Percentiles rank a stretch among this genome's conserved stretches.
phyloP scores from a whole-genome alignment of 148 eudicot genomes.

The Rhododendron ovatum region DNA sequence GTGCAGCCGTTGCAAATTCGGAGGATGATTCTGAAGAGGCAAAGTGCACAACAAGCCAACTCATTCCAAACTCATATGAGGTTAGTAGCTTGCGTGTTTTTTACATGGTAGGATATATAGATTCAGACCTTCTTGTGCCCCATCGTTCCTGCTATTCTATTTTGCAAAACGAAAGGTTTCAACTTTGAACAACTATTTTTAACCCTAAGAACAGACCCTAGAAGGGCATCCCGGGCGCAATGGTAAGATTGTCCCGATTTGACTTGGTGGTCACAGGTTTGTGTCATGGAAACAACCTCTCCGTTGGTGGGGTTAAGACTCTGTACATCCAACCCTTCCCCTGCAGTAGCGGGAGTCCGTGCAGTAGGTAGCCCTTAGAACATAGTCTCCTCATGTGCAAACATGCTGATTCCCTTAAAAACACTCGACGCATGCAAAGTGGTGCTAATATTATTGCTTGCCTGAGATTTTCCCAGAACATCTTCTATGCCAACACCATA shows the following conservation, averaged over 20 bases:
- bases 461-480: neutral
- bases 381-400: neutral
- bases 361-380: neutral
- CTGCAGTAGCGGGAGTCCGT: neutral
- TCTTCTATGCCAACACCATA: neutral
- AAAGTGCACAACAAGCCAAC: slow-evolving; percentile 35
- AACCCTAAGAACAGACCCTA: neutral
- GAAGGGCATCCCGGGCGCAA: neutral
- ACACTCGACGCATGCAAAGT: neutral
- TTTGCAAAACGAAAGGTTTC: neutral
- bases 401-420: neutral
- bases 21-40: slow-evolving; percentile 36
- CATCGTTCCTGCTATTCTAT: neutral
- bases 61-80: slow-evolving; percentile 52
- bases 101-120: neutral
- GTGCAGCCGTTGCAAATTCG: slow-evolving; percentile 23
- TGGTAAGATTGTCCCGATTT: neutral
- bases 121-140: neutral
- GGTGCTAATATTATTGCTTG: neutral
- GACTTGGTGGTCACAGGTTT: neutral
- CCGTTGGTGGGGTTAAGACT: neutral
- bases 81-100: slow-evolving; percentile 22
- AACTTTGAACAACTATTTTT: neutral
- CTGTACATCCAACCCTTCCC: neutral
- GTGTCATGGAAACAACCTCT: neutral